Conservation (phyloP, 2,329 filamentous ascomycete genomes). For the Pestalotiopsis sp. region DNA sequence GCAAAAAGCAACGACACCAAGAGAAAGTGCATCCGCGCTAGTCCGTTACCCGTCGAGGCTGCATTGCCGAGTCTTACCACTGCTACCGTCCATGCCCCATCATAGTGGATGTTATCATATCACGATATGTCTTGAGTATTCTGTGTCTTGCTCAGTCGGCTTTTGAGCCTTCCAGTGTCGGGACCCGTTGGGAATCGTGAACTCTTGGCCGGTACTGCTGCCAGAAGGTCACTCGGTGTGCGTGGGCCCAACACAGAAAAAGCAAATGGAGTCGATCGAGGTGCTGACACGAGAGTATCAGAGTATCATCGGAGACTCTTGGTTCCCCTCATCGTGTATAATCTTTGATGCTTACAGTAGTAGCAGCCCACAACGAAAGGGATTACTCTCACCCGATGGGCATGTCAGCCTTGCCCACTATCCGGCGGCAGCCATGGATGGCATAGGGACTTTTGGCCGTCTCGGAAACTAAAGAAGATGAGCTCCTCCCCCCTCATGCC, state of each 20-base stretch:
- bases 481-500: neutral
- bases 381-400: no score
- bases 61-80: neutral
- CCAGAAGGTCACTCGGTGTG: no score
- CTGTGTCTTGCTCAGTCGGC: no score
- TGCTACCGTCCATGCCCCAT: slow-evolving; percentile 1
- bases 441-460: neutral
- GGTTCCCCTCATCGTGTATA: neutral
- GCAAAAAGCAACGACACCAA: neutral
- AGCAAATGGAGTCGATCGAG: no score
- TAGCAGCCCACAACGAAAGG: neutral
- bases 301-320: neutral
- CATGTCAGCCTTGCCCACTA: slow-evolving; percentile 4
- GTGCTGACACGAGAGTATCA: no score
- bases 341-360: neutral
- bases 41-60: slow-evolving; percentile 6
- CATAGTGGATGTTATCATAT: neutral
- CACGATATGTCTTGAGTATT: no score
- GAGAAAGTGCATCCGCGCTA: slow-evolving; percentile 9
- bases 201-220: no score
- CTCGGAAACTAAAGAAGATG: neutral
- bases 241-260: no score
- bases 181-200: no score
- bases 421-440: neutral
- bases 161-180: no score